These are phyloP conservation scores for Lobulomyces angularis DNA, from an alignment of 192 early-diverging fungal species.

Conservation along the genomic window DNA sequence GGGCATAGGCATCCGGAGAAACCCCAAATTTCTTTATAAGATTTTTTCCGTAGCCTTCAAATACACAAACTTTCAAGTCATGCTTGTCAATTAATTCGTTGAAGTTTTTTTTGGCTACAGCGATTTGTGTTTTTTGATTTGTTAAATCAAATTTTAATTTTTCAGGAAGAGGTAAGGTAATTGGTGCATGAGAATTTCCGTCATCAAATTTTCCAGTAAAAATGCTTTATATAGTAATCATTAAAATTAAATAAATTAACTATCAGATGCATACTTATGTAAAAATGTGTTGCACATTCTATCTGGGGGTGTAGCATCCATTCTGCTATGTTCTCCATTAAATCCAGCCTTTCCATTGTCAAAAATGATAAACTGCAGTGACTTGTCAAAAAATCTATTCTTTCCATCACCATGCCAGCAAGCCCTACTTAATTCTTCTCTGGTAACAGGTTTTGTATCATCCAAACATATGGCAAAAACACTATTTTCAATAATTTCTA, in stretches of 20 bases:
- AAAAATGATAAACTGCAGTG: slow-evolving; percentile 90
- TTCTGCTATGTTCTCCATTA: slow-evolving; percentile 68
- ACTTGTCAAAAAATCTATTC: slow-evolving; percentile 92
- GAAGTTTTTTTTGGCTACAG: slow-evolving; percentile 64
- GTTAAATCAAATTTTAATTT: slow-evolving; percentile 63
- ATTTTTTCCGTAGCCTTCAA: slow-evolving; percentile 85
- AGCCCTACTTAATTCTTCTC: slow-evolving; percentile 71
- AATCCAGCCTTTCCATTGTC: slow-evolving; percentile 97
- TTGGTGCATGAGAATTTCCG: slow-evolving; percentile 31
- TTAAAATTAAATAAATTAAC: too few relatives aligned
- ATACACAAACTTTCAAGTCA: slow-evolving; percentile 71
- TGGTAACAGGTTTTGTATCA: slow-evolving; percentile 71
- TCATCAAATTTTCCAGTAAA: slow-evolving; percentile 61
- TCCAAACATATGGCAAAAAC: slow-evolving; percentile 87
- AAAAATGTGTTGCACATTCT: slow-evolving; percentile 78
- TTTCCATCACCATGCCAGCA: slow-evolving; percentile 94
- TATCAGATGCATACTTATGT: slow-evolving; percentile 17
- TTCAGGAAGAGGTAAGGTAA: slow-evolving; percentile 50
- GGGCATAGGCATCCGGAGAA: slow-evolving; percentile 43
- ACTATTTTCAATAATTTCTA: slow-evolving; percentile 75
- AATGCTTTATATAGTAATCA: slow-evolving; percentile 27
- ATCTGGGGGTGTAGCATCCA: slow-evolving; percentile 89
- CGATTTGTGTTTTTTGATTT: slow-evolving; percentile 44
- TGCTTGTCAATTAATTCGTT: slow-evolving; percentile 64
- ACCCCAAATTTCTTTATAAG: slow-evolving; percentile 64